These are phyloP conservation scores for Colletotrichum chrysophilum DNA, from an alignment of 2,329 filamentous ascomycete species.

Conservation along the genomic window DNA sequence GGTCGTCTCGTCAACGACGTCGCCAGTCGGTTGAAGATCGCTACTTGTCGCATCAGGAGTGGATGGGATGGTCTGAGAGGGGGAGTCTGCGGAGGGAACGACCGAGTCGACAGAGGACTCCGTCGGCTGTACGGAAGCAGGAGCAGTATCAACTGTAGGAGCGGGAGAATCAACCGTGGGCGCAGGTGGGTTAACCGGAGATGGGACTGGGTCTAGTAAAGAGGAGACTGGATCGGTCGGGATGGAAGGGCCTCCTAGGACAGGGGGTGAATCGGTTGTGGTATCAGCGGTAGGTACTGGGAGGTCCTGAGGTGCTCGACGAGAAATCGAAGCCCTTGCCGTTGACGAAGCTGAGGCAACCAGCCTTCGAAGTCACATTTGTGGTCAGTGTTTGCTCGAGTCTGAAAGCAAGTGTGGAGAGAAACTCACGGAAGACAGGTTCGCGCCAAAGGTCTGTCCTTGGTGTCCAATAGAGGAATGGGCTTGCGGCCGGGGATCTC, in stretches of 20 bases:
- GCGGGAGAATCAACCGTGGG: neutral
- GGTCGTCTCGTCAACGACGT: neutral
- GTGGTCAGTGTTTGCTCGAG: neutral
- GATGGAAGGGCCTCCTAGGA: neutral
- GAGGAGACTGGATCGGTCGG: neutral
- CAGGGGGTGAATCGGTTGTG: neutral
- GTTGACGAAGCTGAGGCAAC: neutral
- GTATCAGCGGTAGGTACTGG: neutral
- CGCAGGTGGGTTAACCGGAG: neutral
- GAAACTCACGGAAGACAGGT: constrained; percentile 28
- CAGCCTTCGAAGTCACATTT: neutral
- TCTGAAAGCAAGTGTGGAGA: neutral
- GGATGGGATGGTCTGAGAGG: neutral
- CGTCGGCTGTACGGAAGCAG: neutral
- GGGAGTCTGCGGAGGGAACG: neutral
- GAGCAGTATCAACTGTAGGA: neutral
- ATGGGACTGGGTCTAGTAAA: neutral
- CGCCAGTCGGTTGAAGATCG: neutral
- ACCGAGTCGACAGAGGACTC: neutral
- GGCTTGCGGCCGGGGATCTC: constrained; percentile 21
- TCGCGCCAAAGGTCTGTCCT: constrained; percentile 22
- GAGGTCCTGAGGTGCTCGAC: neutral
- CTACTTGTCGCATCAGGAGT: neutral
- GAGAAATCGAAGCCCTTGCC: neutral
- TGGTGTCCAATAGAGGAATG: constrained; percentile 26